Base-by-base conservation (phyloP, 257 asterid species). In the Parsonsia alboflavescens region DNA sequence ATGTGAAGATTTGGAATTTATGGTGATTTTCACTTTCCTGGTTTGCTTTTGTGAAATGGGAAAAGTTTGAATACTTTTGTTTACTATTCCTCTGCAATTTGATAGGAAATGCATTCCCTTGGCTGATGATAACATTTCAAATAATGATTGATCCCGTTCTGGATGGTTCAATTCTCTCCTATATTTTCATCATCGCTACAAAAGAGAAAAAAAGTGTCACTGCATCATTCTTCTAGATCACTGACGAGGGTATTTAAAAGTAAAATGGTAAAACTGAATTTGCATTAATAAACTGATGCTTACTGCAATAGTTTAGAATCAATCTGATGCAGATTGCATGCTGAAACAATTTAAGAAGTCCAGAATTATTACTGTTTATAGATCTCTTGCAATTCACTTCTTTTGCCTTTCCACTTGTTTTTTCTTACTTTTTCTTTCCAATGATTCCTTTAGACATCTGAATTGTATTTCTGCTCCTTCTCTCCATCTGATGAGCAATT, bases 11-110 rank as follows among this genome's bases (percentile, higher is more conserved):
- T 16, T 6, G n/a, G 24, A 52, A 49, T 6, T 70, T 70, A 17
- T 48, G 28, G 74, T 28, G 44, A 28, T 49, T 70, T 12, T 50
- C 0, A 33, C 13, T n/a, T 53, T 48, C 16, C 17, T 69, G 24
- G 42, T 69, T 54, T 69, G n/a, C 53, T 48, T 69, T 46, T 17
- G 8, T 65, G 69, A 65, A 65, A 65, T 65, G 28, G 7, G 19
- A 65, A 11, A 10, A 65, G 49, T 65, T 65, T 30, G 3, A 39
- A 19, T 65, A 1, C 36, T 59, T 59, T 59, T 59, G 21, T 59
- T 59, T 59, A 26, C 65, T 11, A 10, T 19, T 65, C 15, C 7
- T 39, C 1, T 39, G 70, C 30, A 8, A 39, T 65, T 39, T 57
- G 16, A 3, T 64, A 64, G 13, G 2, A 6, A 66, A 41, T 66